phyloP scores from a whole-genome alignment of 805 yeast genomes.

The Candida khao-thaluensis region DNA sequence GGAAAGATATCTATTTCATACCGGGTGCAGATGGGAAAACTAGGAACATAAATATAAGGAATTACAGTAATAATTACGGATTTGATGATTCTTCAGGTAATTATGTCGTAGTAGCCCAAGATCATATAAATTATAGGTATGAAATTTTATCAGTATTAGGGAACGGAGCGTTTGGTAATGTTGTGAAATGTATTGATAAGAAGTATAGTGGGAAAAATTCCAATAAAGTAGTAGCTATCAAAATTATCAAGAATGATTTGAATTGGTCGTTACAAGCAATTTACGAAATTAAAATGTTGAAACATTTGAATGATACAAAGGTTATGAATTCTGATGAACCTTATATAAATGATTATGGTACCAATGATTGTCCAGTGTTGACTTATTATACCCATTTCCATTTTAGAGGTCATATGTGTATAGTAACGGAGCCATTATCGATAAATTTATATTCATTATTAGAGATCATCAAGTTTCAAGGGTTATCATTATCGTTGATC shows the following conservation, averaged over 20 bases:
- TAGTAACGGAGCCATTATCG: constrained; percentile 70
- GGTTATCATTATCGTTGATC: constrained; percentile 44
- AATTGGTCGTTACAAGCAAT: constrained; percentile 77
- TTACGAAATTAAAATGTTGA: constrained; percentile 69
- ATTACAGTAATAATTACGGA: constrained; percentile 54
- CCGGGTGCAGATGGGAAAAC: constrained; percentile 31
- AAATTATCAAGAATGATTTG: constrained; percentile 70
- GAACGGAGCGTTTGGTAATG: constrained; percentile 81
- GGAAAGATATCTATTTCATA: constrained; percentile 48
- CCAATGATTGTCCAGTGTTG: constrained; percentile 35
- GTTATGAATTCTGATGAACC: constrained; percentile 2
- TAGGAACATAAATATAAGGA: constrained; percentile 34
- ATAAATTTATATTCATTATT: constrained; percentile 62
- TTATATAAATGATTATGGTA: constrained; percentile 18
- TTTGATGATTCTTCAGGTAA: constrained; percentile 72
- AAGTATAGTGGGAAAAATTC: constrained; percentile 27
- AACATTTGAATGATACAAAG: constrained; percentile 36
- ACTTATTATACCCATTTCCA: constrained; percentile 66
- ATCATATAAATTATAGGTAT: constrained; percentile 75
- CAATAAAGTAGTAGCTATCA: constrained; percentile 62
- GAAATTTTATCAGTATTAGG: constrained; percentile 63
- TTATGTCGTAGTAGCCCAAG: constrained; percentile 53
- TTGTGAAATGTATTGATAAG: constrained; percentile 67
- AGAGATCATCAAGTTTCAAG: constrained; percentile 49
- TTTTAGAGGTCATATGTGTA: constrained; percentile 81